These are phyloP conservation scores for Rosa hybrid DNA, from an alignment of 331 rosid genomes.

Conservation along the genomic window DNA sequence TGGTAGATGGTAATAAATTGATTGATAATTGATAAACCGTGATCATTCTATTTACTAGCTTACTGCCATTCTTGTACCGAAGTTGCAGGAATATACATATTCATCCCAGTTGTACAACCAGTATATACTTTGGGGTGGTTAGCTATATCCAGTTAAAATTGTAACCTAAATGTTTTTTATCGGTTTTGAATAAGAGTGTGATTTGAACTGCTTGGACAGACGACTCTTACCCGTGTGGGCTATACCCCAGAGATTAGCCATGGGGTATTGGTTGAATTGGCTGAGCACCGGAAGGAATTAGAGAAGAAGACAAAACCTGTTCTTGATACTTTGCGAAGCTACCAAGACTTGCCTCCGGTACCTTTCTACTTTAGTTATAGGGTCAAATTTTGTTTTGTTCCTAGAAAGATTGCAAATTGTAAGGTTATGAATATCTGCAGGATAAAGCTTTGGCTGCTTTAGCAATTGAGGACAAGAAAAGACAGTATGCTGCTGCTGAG, in stretches of 20 bases:
- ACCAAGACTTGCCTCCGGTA: slow-evolving; percentile 97
- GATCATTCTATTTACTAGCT: not conserved
- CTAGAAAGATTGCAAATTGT: not conserved
- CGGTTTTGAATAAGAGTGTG: not conserved
- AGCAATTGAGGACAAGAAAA: slow-evolving; percentile 95
- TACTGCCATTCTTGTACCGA: not conserved
- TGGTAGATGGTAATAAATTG: not conserved
- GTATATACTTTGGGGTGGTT: not conserved
- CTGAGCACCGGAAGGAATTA: slow-evolving; percentile 81
- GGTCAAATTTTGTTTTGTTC: not conserved
- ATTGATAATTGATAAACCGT: not conserved
- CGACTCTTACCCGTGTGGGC: slow-evolving; percentile 75
- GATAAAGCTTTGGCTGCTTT: slow-evolving; percentile 97
- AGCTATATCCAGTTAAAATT: not conserved
- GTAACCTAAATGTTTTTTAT: not conserved
- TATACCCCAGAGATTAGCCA: slow-evolving; percentile 86
- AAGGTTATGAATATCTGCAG: slow-evolving; percentile 37
- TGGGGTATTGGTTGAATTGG: slow-evolving; percentile 78
- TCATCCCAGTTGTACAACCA: not conserved
- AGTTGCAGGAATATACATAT: not conserved
- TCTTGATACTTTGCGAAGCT: slow-evolving; percentile 88
- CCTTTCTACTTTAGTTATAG: slow-evolving; percentile 19
- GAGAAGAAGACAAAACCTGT: slow-evolving; percentile 96
- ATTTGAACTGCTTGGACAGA: slow-evolving; percentile 46
- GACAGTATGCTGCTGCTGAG: slow-evolving; percentile 88